Percentiles rank a stretch among this genome's conserved stretches.
These are phyloP conservation scores for Copromyces sp. DNA, from an alignment of 495 filamentous ascomycete species.

Conservation along the genomic window DNA sequence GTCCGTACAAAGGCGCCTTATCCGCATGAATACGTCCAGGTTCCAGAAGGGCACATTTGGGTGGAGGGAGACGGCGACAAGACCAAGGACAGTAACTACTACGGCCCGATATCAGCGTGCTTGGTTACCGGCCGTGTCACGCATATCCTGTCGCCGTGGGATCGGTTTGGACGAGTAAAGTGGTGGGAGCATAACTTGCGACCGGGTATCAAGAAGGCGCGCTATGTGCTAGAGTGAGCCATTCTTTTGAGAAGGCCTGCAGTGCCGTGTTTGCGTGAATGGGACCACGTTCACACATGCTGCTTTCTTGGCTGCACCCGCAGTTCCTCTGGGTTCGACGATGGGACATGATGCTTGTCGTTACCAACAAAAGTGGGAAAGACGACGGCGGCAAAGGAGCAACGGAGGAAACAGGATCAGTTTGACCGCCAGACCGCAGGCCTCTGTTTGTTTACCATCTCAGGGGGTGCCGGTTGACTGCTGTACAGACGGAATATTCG, in stretches of 20 bases:
- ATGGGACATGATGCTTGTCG: neutral
- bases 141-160: conserved; percentile 51
- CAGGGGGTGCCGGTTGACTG: neutral
- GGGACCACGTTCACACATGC: neutral
- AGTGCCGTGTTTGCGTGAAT: neutral
- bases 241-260: neutral
- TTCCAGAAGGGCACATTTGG: conserved; percentile 69
- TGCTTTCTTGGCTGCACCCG: neutral
- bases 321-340: neutral
- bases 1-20: conserved; percentile 54
- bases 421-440: neutral
- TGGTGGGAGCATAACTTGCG: conserved; percentile 38
- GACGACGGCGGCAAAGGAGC: neutral
- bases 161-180: conserved; percentile 36
- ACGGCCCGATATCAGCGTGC: conserved; percentile 54
- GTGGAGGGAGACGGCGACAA: conserved; percentile 60
- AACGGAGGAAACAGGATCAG: neutral
- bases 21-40: conserved; percentile 41
- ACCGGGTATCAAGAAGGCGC: conserved; percentile 6
- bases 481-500: neutral
- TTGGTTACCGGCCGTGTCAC: conserved; percentile 55
- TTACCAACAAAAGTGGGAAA: neutral
- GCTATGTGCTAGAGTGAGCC: neutral
- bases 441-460: neutral
- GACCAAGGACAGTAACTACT: conserved; percentile 63